A percentile compares a stretch with the other conserved stretches of the same genome.
Evolutionary conservation across 108 stramenopile genomes (phyloP).

Genomic region (Skeletonema tropicum): DNA sequence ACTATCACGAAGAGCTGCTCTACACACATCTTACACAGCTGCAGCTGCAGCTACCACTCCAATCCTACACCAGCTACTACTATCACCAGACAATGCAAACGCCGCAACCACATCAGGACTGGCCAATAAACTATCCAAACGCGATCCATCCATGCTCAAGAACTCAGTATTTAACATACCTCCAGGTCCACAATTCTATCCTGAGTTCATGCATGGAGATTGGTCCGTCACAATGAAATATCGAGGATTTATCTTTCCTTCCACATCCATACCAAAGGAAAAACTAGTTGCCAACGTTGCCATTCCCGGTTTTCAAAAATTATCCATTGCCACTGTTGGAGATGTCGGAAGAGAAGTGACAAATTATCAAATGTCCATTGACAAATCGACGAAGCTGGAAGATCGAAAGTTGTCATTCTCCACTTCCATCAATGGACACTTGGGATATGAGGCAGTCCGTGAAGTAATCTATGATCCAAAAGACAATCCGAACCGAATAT

Average conservation of each 20-base stretch:
- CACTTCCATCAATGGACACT: constrained; percentile 57
- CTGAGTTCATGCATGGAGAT: constrained; percentile 62
- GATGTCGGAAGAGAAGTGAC: constrained; percentile 73
- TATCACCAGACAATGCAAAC: neutral
- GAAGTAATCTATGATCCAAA: constrained; percentile 65
- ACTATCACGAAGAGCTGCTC: neutral
- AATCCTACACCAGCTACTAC: neutral
- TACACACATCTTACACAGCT: neutral
- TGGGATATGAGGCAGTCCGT: constrained; percentile 74
- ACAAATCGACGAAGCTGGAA: constrained; percentile 57
- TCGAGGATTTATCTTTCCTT: constrained; percentile 76
- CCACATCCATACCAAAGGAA: constrained; percentile 57
- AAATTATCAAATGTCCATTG: constrained; percentile 57
- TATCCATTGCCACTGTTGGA: constrained; percentile 64
- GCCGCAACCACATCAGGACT: constrained; percentile 22
- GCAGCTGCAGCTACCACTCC: neutral
- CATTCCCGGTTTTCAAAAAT: constrained; percentile 84
- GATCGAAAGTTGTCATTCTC: constrained; percentile 58
- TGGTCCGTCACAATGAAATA: constrained; percentile 64
- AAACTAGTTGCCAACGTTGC: constrained; percentile 46
- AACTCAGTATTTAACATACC: constrained; percentile 84
- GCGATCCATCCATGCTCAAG: constrained; percentile 64
- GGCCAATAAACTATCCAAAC: constrained; percentile 54
- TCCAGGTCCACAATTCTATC: constrained; percentile 73
- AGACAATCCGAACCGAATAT: constrained; percentile 74